Evolutionary conservation across 176 grass and related monocot genomes (phyloP), one percentile per base, ranked within the genome.

Genomic region (Lolium multiflorum): DNA sequence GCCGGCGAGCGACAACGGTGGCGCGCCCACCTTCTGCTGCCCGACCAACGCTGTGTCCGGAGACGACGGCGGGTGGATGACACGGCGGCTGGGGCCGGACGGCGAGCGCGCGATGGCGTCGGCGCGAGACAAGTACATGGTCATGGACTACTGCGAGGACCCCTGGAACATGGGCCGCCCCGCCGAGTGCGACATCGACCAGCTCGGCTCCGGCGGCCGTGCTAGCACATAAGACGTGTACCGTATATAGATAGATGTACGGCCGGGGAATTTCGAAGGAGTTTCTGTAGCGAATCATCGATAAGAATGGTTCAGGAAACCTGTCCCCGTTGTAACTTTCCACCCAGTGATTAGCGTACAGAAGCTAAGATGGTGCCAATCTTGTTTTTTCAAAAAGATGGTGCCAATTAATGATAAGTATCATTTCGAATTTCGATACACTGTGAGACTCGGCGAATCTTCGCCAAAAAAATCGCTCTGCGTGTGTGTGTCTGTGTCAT

Each of bases 131-230:
- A 86, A 77, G 22, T 82, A 90, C 77, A 90, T 88, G 87, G 62
- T 92, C 24, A 82, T 92, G 44, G 54, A 92, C 73, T 92, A 92
- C 74, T 92, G 92, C 79, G 7, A 21, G 9, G 85, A 92, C 69
- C 50, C 41, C 15, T 78, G 59, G 77, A 71, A 73, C 2, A 3
- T 76, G 35, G 16, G 41, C 1, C 20, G 41, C 1, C 93, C 86
- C 17, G 4, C 60, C 12, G 91, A 95, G 72, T 92, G 93, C 74
- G 71, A 10, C 78, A 37, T 67, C 59, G 86, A 82, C 16, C 12
- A 1, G 3, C 62, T 24, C 8, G 1, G 47, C 35, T 7, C 41
- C n/a, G 41, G 22, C 43, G 37, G 48, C 73, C 73, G 28, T 76
- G 1, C 39, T 16, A 28, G 22, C 9, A 9, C 37, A 52, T 21